phyloP scores from a whole-genome alignment of 345 rosid genomes.

The Salix viminalis region DNA sequence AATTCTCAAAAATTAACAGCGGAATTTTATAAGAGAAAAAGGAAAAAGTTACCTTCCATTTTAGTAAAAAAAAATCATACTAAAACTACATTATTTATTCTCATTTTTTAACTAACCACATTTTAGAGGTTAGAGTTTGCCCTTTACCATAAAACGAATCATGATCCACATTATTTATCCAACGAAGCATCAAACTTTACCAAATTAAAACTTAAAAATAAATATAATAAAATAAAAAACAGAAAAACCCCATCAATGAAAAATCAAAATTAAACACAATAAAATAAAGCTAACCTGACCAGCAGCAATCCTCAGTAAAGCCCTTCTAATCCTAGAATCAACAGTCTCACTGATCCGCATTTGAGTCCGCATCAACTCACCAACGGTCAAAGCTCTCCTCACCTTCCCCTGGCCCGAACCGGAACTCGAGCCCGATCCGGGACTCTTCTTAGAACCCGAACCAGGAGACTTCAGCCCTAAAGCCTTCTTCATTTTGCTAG shows the following conservation, averaged over 20 bases:
- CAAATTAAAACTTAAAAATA: background rate
- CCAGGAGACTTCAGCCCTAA: slow-evolving; percentile 76
- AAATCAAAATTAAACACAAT: background rate
- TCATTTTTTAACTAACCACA: background rate
- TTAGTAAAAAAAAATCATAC: background rate
- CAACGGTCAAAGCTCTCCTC: slow-evolving; percentile 66
- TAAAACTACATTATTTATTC: background rate
- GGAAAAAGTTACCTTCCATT: too few relatives aligned
- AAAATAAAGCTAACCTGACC: slow-evolving; percentile 57
- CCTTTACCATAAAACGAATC: background rate
- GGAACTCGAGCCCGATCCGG: slow-evolving; percentile 43
- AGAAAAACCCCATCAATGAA: background rate
- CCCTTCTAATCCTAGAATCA: slow-evolving; percentile 85
- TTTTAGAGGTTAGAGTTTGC: background rate
- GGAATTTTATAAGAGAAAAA: background rate
- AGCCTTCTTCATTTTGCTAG: slow-evolving; percentile 93
- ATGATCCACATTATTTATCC: background rate
- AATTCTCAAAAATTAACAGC: background rate
- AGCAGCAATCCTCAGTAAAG: slow-evolving; percentile 79
- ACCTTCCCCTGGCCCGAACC: slow-evolving; percentile 57
- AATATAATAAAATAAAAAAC: too few relatives aligned
- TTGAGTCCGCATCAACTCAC: slow-evolving; percentile 89
- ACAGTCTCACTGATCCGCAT: slow-evolving; percentile 73
- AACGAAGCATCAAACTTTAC: background rate
- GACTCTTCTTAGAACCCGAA: slow-evolving; percentile 60